A percentile compares a stretch with the other conserved stretches of the same genome.
These are phyloP conservation scores for Cochlearia excelsa DNA, from an alignment of 345 rosid species.

Conservation along the genomic window DNA sequence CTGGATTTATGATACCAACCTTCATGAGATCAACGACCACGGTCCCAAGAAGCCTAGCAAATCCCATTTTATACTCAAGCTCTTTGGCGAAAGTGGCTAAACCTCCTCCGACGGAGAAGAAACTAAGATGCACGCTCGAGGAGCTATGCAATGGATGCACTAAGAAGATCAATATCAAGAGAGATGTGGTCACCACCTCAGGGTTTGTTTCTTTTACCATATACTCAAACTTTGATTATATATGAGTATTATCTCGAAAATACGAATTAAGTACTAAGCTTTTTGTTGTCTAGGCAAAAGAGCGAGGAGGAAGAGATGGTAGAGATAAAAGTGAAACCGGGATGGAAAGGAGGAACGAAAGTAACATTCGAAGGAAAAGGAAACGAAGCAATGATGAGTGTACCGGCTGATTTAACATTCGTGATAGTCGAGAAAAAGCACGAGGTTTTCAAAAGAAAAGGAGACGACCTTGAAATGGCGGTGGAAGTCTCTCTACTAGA, in stretches of 20 bases:
- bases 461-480: conserved; percentile 58
- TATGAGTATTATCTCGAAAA: no score
- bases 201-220: conserved; percentile 49
- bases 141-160: conserved; percentile 74
- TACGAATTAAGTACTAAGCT: not conserved
- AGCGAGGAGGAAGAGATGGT: conserved; percentile 59
- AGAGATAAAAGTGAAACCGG: conserved; percentile 72
- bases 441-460: conserved; percentile 50
- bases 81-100: conserved; percentile 51
- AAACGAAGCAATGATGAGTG: conserved; percentile 55
- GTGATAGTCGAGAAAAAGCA: conserved; percentile 61
- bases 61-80: conserved; percentile 71
- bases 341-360: conserved; percentile 81
- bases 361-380: conserved; percentile 85
- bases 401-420: conserved; percentile 65
- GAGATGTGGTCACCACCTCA: conserved; percentile 57
- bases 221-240: no score
- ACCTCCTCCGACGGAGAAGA: conserved; percentile 56
- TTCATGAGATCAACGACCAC: conserved; percentile 41
- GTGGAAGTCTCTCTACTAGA: conserved; percentile 57
- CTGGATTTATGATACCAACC: conserved; percentile 18
- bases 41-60: conserved; percentile 34
- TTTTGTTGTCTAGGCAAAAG: conserved; percentile 24
- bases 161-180: conserved; percentile 69
- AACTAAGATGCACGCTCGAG: conserved; percentile 78